phyloP scores from a whole-genome alignment of 306 rosid species.

The Trifolium dubium region DNA sequence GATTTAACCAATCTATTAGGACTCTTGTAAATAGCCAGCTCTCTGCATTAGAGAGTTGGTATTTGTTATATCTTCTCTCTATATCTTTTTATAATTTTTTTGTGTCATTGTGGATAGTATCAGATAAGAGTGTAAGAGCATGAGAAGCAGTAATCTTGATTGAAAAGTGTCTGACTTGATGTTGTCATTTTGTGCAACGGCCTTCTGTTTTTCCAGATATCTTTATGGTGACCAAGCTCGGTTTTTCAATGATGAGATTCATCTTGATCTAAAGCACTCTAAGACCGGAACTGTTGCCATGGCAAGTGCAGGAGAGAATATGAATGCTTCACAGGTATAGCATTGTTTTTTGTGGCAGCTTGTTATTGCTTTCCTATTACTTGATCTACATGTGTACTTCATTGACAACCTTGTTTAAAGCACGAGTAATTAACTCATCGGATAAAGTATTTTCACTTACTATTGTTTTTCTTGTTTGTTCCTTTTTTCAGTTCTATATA shows the following conservation, averaged over 20 bases:
- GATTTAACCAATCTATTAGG: too few relatives aligned
- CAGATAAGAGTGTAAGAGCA: background rate
- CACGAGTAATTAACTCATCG: background rate
- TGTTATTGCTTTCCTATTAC: constrained; percentile 13
- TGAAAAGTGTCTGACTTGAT: background rate
- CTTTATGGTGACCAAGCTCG: constrained; percentile 97
- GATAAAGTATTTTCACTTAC: constrained; percentile 3
- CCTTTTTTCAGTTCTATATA: constrained; percentile 72
- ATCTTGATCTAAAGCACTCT: constrained; percentile 88
- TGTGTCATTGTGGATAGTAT: background rate
- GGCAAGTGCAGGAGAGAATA: constrained; percentile 98
- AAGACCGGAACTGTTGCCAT: constrained; percentile 88
- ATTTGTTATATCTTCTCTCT: too few relatives aligned
- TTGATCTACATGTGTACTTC: background rate
- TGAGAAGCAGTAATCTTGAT: constrained; percentile 10
- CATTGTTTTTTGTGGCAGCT: constrained; percentile 23
- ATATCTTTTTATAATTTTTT: background rate
- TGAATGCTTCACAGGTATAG: constrained; percentile 94
- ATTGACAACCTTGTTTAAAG: background rate
- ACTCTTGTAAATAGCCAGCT: too few relatives aligned
- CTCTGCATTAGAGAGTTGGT: too few relatives aligned
- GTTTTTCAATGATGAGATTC: constrained; percentile 84
- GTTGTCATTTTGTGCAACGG: constrained; percentile 5
- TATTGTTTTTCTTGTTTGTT: constrained; percentile 24
- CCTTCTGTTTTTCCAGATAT: constrained; percentile 55